Evolutionary conservation across 495 filamentous ascomycete genomes (phyloP), one percentile per base, ranked within the genome.

Genomic region (Lophiotrema nucula): DNA sequence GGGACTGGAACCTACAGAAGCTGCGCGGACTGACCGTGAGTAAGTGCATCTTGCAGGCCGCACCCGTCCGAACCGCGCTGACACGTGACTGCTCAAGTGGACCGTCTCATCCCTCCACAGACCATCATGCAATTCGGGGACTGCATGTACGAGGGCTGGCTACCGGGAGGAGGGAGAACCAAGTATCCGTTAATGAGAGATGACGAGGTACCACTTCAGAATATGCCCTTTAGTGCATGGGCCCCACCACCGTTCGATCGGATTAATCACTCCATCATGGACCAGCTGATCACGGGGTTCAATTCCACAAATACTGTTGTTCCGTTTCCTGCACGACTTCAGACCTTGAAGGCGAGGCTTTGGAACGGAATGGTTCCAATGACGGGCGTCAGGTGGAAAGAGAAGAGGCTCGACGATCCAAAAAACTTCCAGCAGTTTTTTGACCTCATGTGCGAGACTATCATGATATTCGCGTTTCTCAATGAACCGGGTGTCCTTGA

Each of bases 311-410:
- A 22, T 6, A 18, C 26, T 13, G 23, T 35, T 16, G 25, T 18
- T 13, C 13, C 15, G 21, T 33, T 50, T 12, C 28, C 25, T 35
- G 47, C 47, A 4, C 47, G 47, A 4, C 21, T 50, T 4, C 25
- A 31, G 18, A 4, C 47, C 18, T 16, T 50, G 13, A 50, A 23
- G 35, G 47, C 19, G 16, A 50, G 21, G 26, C 18, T 56, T 4
- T 56, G 52, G 39, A 41, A 45, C 16, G 52, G 52, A 5, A 45
- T 56, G 52, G 52, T 56, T 6, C 52, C 52, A 15, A 47, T 56
- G 41, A 27, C 19, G n/a, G 25, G 43, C 22, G 52, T n/a, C 12
- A 10, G 52, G 8, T 56, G 43, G 52, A 12, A 23, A 4, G 52
- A 56, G 19, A 56, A 47, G 42, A 47, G 28, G 22, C 39, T 56